Evolutionary conservation across 352 stramenopile genomes (phyloP).

Genomic region (Phytophthora rubi): DNA sequence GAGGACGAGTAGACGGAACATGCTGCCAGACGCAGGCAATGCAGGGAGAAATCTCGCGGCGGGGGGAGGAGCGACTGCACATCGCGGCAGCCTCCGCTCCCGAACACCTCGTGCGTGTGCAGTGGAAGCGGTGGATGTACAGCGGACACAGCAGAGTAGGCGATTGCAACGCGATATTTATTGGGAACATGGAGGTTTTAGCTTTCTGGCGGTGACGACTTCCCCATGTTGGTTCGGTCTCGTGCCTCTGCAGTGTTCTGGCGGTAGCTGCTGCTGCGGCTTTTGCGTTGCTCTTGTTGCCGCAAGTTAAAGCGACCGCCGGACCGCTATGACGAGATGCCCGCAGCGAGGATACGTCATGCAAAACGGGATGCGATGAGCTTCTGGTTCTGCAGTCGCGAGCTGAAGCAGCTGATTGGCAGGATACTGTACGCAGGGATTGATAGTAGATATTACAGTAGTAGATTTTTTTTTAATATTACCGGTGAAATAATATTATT

Average conservation of each 20-base stretch:
- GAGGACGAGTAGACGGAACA: slow-evolving; percentile 44
- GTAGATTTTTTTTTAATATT: no score
- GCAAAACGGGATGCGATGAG: slow-evolving; percentile 7
- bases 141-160: slow-evolving; percentile 24
- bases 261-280: not conserved
- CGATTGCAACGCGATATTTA: slow-evolving; percentile 49
- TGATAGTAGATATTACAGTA: no score
- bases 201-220: slow-evolving; percentile 24
- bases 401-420: no score
- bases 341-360: slow-evolving; percentile 21
- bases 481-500: no score
- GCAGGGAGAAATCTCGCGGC: slow-evolving; percentile 18
- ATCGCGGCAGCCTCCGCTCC: not conserved
- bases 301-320: not conserved
- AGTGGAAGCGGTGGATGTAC: slow-evolving; percentile 16
- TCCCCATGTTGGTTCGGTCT: not conserved
- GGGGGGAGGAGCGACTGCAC: slow-evolving; percentile 13
- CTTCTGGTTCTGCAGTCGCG: no score
- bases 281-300: slow-evolving; percentile 20
- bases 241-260: slow-evolving; percentile 8
- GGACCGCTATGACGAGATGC: not conserved
- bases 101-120: slow-evolving; percentile 12
- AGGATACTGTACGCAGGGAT: no score
- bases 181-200: slow-evolving; percentile 40
- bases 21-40: slow-evolving; percentile 25